Conservation (phyloP, 495 filamentous ascomycete genomes). For the Endocarpon pusillum region DNA sequence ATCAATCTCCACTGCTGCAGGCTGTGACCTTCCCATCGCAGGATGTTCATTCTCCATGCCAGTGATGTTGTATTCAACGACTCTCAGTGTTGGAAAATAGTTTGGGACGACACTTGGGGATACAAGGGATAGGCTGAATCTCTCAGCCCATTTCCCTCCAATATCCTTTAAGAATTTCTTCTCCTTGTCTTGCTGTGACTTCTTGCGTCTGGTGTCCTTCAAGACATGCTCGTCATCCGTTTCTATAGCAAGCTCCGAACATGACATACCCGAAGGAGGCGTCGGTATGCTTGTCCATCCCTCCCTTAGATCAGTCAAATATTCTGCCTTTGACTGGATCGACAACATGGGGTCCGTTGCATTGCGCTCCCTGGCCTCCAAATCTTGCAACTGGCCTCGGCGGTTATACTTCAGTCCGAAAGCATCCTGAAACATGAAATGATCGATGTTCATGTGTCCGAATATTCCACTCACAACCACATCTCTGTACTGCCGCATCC, state of each 20-base stretch:
- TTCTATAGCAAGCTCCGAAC: conserved; percentile 9
- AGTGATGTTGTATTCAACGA: conserved; percentile 86
- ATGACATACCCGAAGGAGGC: conserved; percentile 20
- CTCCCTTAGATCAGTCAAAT: conserved; percentile 61
- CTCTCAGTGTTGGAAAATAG: conserved; percentile 72
- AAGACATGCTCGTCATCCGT: conserved; percentile 18
- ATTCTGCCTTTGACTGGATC: conserved; percentile 48
- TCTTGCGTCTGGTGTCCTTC: conserved; percentile 25
- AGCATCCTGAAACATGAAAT: conserved; percentile 87
- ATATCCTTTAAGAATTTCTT: conserved; percentile 41
- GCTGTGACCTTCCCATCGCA: conserved; percentile 23
- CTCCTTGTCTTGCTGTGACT: conserved; percentile 31
- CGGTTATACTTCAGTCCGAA: conserved; percentile 44
- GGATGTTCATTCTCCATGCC: conserved; percentile 40
- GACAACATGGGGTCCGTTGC: conserved; percentile 30
- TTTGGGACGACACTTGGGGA: conserved; percentile 81
- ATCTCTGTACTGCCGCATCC: conserved; percentile 79
- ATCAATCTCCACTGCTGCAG: conserved; percentile 8
- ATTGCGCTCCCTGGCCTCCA: conserved; percentile 5
- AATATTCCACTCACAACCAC: conserved; percentile 64
- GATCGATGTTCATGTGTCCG: conserved; percentile 98
- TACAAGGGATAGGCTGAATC: conserved; percentile 66
- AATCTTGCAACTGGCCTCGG: conserved; percentile 4
- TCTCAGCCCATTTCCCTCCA: conserved; percentile 65
- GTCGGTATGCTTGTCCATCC: conserved; percentile 61